Percentiles rank a stretch among this genome's conserved stretches.
phyloP scores from a whole-genome alignment of 805 yeast genomes.

The Lachancea sp. region DNA sequence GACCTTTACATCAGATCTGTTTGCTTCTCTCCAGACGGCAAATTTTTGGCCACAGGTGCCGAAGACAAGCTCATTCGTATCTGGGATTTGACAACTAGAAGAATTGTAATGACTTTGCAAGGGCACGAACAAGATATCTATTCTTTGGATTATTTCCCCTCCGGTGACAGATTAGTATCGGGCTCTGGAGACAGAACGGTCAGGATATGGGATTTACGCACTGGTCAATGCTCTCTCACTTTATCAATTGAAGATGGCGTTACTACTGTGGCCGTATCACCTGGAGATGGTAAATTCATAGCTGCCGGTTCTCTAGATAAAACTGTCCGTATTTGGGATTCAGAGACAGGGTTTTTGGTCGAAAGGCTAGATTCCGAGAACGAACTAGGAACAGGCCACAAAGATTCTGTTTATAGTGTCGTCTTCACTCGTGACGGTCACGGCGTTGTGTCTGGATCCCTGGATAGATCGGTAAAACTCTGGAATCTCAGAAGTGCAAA shows the following conservation, averaged over 20 bases:
- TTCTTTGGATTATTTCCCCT: conserved; percentile 90
- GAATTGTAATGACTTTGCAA: conserved; percentile 75
- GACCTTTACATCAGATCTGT: conserved; percentile 93
- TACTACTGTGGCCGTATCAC: conserved; percentile 94
- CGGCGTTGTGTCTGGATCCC: conserved; percentile 89
- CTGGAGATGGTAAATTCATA: conserved; percentile 77
- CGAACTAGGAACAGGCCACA: conserved; percentile 87
- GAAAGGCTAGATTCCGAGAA: conserved; percentile 88
- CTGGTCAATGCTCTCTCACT: conserved; percentile 84
- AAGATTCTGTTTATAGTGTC: conserved; percentile 91
- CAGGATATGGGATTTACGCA: conserved; percentile 87
- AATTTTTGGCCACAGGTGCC: conserved; percentile 89
- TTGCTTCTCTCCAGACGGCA: conserved; percentile 93
- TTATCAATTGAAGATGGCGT: conserved; percentile 95
- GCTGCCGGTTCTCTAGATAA: conserved; percentile 96
- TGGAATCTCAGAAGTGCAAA: conserved; percentile 74
- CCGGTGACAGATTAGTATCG: conserved; percentile 85
- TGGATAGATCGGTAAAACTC: conserved; percentile 91
- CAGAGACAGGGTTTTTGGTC: conserved; percentile 82
- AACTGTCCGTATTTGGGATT: conserved; percentile 95
- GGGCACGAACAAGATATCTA: conserved; percentile 98
- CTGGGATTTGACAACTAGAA: conserved; percentile 86
- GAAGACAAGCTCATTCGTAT: conserved; percentile 87
- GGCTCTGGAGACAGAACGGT: conserved; percentile 97
- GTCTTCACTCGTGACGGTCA: conserved; percentile 88